Conservation (phyloP, 768 basidiomycete species). For the Xanthoconium stramineum region DNA sequence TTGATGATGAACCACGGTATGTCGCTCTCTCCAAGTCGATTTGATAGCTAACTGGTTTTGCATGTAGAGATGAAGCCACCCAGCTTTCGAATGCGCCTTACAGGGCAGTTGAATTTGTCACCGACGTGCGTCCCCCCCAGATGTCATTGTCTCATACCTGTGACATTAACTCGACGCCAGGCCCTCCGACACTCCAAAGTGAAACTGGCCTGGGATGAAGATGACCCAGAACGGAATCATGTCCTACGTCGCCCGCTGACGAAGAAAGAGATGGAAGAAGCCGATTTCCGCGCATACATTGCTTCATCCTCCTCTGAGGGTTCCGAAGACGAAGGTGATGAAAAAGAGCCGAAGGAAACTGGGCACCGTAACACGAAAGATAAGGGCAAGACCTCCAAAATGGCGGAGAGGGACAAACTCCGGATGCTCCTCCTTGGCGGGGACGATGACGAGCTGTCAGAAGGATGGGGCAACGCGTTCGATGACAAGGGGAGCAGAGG, state of each 20-base stretch:
- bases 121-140: constrained; percentile 61
- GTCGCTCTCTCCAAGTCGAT: background rate
- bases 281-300: constrained; percentile 80
- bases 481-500: constrained; percentile 12
- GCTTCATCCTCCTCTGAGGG: constrained; percentile 67
- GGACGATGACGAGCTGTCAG: constrained; percentile 66
- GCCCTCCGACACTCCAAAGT: constrained; percentile 97
- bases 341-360: constrained; percentile 1
- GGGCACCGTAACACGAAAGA: constrained; percentile 7
- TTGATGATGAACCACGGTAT: constrained; percentile 76
- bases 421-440: constrained; percentile 73
- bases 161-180: constrained; percentile 37
- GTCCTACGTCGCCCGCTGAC: constrained; percentile 77
- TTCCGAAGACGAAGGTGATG: constrained; percentile 30
- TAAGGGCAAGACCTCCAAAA: constrained; percentile 30
- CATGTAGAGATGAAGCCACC: constrained; percentile 75
- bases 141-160: background rate
- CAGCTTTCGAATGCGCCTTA: constrained; percentile 58
- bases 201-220: constrained; percentile 97
- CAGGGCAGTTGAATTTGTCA: constrained; percentile 84
- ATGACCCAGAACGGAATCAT: constrained; percentile 83
- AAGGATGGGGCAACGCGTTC: constrained; percentile 70
- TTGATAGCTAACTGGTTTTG: background rate
- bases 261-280: constrained; percentile 85
- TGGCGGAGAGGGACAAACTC: constrained; percentile 61